Percentiles rank a stretch among this genome's conserved stretches.
Evolutionary conservation across 257 asterid genomes (phyloP).

Genomic region (Salvia hispanica): DNA sequence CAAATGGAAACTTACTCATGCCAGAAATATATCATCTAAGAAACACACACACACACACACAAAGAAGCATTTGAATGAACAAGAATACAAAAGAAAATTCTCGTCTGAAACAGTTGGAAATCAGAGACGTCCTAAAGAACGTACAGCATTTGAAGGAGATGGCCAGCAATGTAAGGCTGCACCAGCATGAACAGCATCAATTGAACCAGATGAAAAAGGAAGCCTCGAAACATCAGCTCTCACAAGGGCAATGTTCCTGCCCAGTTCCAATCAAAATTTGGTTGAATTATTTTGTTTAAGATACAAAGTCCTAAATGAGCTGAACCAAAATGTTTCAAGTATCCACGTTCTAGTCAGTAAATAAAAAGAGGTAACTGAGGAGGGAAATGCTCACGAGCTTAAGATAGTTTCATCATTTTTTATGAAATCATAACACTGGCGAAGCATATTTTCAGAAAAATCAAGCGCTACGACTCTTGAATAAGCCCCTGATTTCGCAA

Average conservation of each 20-base stretch:
- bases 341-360: neutral
- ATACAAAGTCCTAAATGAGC: neutral
- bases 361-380: slow-evolving; percentile 12
- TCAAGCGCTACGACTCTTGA: slow-evolving; percentile 84
- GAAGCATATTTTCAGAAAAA: slow-evolving; percentile 97
- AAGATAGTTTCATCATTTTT: slow-evolving; percentile 62
- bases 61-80: neutral
- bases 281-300: slow-evolving; percentile 3
- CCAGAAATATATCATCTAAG: neutral
- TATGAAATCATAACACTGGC: slow-evolving; percentile 80
- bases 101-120: slow-evolving; percentile 1
- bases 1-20: neutral
- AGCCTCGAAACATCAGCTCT: slow-evolving; percentile 96
- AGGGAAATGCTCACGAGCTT: slow-evolving; percentile 62
- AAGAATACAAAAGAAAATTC: neutral
- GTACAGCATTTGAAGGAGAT: slow-evolving; percentile 92
- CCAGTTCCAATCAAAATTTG: slow-evolving; percentile 4
- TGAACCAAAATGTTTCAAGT: neutral
- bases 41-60: too few species aligned
- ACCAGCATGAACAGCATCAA: slow-evolving; percentile 97
- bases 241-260: slow-evolving; percentile 88
- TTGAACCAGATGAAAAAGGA: slow-evolving; percentile 81
- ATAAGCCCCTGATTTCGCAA: slow-evolving; percentile 77
- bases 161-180: slow-evolving; percentile 99
- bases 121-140: slow-evolving; percentile 8